These are phyloP conservation scores for Dentipellis fragilis DNA, from an alignment of 768 basidiomycete species.

Conservation along the genomic window DNA sequence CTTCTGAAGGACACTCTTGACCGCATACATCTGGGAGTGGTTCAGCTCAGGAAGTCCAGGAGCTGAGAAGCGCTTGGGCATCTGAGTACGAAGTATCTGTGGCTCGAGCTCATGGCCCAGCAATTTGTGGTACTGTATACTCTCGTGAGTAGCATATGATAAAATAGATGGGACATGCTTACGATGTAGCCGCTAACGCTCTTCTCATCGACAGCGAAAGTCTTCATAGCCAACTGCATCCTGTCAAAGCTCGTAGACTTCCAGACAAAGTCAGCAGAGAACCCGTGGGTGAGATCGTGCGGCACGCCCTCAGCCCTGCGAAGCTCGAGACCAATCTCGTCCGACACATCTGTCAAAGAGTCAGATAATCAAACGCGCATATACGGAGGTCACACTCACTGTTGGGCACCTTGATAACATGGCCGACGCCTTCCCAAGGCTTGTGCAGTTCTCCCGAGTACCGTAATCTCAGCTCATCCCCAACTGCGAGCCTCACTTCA, in stretches of 20 bases:
- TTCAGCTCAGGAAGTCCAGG: constrained; percentile 97
- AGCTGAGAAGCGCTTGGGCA: constrained; percentile 96
- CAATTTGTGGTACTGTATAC: constrained; percentile 85
- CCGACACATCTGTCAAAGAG: constrained; percentile 73
- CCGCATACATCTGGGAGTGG: constrained; percentile 99
- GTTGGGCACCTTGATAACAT: constrained; percentile 98
- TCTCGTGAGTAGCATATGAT: constrained; percentile 5
- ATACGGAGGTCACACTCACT: constrained; percentile 42
- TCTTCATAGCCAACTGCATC: constrained; percentile 99
- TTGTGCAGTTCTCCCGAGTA: constrained; percentile 87
- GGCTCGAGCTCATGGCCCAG: constrained; percentile 97
- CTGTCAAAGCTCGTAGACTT: constrained; percentile 99
- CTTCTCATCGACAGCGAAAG: constrained; percentile 98
- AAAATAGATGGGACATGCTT: constrained; percentile 21
- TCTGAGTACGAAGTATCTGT: constrained; percentile 80
- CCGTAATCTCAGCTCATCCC: constrained; percentile 86
- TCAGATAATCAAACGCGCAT: background rate
- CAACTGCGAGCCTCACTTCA: constrained; percentile 92
- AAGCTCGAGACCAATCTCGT: constrained; percentile 93
- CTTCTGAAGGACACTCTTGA: constrained; percentile 97
- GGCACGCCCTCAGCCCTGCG: constrained; percentile 88
- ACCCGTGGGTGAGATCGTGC: constrained; percentile 87
- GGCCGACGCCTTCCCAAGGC: constrained; percentile 94
- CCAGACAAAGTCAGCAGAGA: constrained; percentile 99
- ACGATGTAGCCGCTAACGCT: constrained; percentile 98